Base-by-base conservation (phyloP, 2,329 filamentous ascomycete species). In the Arachnomyces sp. region DNA sequence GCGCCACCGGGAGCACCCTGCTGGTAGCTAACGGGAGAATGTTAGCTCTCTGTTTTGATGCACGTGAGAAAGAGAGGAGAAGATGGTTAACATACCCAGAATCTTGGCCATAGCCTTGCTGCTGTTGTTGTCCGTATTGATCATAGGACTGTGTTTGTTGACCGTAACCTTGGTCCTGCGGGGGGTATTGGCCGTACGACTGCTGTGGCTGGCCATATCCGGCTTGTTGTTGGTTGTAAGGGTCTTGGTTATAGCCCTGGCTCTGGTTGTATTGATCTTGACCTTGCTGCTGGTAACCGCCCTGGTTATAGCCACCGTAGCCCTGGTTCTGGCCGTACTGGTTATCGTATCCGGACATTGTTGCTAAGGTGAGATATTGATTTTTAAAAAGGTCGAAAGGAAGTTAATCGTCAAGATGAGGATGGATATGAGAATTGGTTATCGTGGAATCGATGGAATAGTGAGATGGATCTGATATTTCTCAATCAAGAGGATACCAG, bases 1-100 rank as follows among this genome's bases (percentile, higher is more conserved):
- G 63, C 62, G 31, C 54, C 55, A 33, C 57, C 62, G 37, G 62
- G 62, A 28, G 56, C 57, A 45, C 38, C 49, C 12, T 56, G 51
- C 30, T 55, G 39, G 14, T 12, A 34, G 21, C 7, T 2, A 4
- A 3, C 14, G 12, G 39, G 5, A 5, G 15, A 8, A 9, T 34
- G 32, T 37, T 29, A 40, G 39, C 17, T 36, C 44, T 54, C 38
- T 53, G 46, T 34, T 45, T 31, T 11, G 41, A 28, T 11, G 18
- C 4, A 34, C 6, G 11, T 28, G 2, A 3, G n/a, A 30, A 16
- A 4, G 17, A 9, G 15, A 5, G 12, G 3, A 28, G 18, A 36
- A 40, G 34, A 16, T 45, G 37, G 31, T 28, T 35, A 15, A 36
- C 34, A 37, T 43, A 43, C 25, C 41, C 39, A n/a, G 38, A 38